Percentiles rank a stretch among this genome's conserved stretches.
Conservation (phyloP, 257 asterid genomes). For the Solanum microdontum region DNA sequence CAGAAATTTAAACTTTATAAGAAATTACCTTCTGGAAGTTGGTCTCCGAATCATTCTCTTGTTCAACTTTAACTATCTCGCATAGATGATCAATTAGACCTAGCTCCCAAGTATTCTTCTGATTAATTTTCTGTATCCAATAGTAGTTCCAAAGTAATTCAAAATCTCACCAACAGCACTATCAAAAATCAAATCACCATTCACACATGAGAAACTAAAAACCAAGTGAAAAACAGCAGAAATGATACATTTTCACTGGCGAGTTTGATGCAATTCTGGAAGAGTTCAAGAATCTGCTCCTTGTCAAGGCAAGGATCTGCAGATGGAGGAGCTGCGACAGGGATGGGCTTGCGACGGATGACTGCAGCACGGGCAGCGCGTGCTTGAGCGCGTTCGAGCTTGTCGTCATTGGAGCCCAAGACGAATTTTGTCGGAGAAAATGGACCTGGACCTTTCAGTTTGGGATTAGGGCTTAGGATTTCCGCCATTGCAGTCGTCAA, state of each 20-base stretch:
- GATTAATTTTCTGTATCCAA: conserved; percentile 71
- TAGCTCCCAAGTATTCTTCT: conserved; percentile 96
- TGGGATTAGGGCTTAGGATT: conserved; percentile 56
- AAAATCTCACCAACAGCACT: neutral
- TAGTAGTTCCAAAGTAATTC: neutral
- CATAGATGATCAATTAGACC: conserved; percentile 77
- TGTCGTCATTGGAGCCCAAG: conserved; percentile 81
- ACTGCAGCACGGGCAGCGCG: conserved; percentile 97
- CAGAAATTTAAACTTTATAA: neutral
- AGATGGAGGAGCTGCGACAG: conserved; percentile 12
- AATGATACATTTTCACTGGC: conserved; percentile 77
- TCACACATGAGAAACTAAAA: neutral
- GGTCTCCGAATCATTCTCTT: conserved; percentile 71
- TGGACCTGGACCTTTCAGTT: conserved; percentile 48
- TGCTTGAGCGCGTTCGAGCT: conserved; percentile 89
- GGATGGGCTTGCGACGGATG: conserved; percentile 54
- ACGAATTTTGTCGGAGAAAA: conserved; percentile 65
- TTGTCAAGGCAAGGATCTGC: conserved; percentile 39
- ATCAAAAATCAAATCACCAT: neutral
- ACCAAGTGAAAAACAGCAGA: neutral
- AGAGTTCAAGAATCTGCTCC: conserved; percentile 74
- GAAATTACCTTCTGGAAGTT: conserved; percentile 80
- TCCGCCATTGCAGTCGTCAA: conserved; percentile 39
- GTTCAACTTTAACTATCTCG: conserved; percentile 73
- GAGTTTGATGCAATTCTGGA: conserved; percentile 88